Percentiles rank a stretch among this genome's conserved stretches.
Evolutionary conservation across 805 yeast species (phyloP).

Genomic region (Metschnikowia kunwiensis): DNA sequence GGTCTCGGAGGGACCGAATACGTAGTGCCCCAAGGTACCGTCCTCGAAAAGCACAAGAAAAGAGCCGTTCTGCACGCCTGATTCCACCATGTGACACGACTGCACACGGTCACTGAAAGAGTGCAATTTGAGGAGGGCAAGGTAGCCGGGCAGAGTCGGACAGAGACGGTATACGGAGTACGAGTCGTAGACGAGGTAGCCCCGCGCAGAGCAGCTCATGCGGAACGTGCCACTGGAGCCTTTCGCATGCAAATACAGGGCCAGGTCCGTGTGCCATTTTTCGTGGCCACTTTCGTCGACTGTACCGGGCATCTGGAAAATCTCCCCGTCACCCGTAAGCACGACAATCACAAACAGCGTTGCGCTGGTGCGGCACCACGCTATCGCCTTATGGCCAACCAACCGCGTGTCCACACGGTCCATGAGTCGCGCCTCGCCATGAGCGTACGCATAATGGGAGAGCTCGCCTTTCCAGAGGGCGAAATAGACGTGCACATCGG

Average conservation of each 20-base stretch:
- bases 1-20: neutral
- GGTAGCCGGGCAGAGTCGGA: neutral
- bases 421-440: neutral
- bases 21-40: conserved; percentile 2
- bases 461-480: conserved; percentile 15
- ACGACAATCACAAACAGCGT: conserved; percentile 1
- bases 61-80: neutral
- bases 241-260: conserved; percentile 3
- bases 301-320: conserved; percentile 5
- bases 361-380: neutral
- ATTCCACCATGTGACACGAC: neutral
- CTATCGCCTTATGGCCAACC: conserved; percentile 4
- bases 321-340: conserved; percentile 5
- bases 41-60: conserved; percentile 8
- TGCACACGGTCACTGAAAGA: conserved; percentile 1
- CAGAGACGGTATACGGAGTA: conserved; percentile 1
- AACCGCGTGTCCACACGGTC: neutral
- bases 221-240: conserved; percentile 2
- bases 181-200: conserved; percentile 1
- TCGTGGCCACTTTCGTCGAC: neutral
- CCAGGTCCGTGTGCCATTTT: neutral
- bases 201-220: neutral
- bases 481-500: conserved; percentile 1
- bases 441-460: conserved; percentile 2
- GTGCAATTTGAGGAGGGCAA: conserved; percentile 1